A percentile compares a stretch with the other conserved stretches of the same genome.
Evolutionary conservation across 176 grass and related monocot genomes (phyloP).

Genomic region (Eragrostis nindensis): DNA sequence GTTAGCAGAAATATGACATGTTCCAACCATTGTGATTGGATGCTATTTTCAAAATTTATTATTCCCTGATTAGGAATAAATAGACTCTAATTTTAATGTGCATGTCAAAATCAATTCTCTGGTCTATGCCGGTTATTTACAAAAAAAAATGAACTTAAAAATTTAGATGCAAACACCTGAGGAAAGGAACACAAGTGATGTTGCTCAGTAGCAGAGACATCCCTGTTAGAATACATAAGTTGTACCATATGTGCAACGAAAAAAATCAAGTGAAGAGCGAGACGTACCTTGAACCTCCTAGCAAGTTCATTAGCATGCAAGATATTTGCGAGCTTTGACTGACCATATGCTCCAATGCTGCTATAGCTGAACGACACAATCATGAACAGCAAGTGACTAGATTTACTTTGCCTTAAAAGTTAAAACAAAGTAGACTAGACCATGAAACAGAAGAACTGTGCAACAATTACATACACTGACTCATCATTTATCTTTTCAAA

Average conservation of each 20-base stretch:
- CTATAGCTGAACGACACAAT: constrained; percentile 62
- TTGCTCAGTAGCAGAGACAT: background rate
- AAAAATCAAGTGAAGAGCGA: constrained; percentile 1
- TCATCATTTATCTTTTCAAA: constrained; percentile 85
- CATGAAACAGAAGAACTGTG: background rate
- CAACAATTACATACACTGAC: constrained; percentile 60
- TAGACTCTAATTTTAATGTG: background rate
- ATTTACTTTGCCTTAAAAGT: background rate
- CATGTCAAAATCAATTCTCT: background rate
- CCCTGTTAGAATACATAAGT: background rate
- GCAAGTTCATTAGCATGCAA: constrained; percentile 91
- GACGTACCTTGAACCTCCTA: constrained; percentile 68
- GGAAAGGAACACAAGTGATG: background rate
- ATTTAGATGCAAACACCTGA: background rate
- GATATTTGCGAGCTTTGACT: constrained; percentile 92
- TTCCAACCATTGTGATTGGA: background rate
- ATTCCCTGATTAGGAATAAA: constrained; percentile 19
- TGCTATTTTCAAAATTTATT: background rate
- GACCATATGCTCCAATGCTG: constrained; percentile 77
- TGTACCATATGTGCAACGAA: background rate
- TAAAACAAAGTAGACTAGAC: background rate
- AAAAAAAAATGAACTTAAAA: background rate
- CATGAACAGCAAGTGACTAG: constrained; percentile 31
- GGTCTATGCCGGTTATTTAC: background rate
- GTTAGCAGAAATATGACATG: background rate